phyloP scores from a whole-genome alignment of 176 grass and related monocot genomes.

The Zea luxurians region DNA sequence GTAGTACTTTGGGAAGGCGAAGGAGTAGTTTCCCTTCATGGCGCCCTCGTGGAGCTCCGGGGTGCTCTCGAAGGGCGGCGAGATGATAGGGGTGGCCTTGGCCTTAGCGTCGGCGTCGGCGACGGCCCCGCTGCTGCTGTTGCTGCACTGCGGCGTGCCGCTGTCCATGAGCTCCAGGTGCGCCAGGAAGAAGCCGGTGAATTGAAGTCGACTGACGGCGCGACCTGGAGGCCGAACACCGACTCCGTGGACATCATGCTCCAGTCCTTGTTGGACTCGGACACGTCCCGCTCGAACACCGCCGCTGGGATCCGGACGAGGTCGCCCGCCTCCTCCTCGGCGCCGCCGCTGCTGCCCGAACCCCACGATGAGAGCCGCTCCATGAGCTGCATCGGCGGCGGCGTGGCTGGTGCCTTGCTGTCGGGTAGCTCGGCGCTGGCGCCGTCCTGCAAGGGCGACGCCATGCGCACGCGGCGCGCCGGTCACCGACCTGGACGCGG shows the following conservation, averaged over 20 bases:
- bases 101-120: background rate
- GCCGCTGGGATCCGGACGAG: constrained; percentile 44
- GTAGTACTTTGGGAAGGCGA: constrained; percentile 76
- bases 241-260: constrained; percentile 66
- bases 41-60: constrained; percentile 43
- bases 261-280: constrained; percentile 48
- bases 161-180: constrained; percentile 63
- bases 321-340: background rate
- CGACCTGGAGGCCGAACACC: constrained; percentile 61
- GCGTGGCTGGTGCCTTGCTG: background rate
- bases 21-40: constrained; percentile 52
- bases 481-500: background rate
- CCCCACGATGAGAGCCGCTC: background rate
- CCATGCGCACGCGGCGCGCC: constrained; percentile 14
- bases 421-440: background rate
- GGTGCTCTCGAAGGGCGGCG: constrained; percentile 45
- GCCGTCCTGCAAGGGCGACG: constrained; percentile 6
- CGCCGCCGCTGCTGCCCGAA: background rate
- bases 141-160: constrained; percentile 38
- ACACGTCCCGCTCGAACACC: constrained; percentile 47
- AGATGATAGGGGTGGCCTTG: background rate
- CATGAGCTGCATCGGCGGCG: constrained; percentile 44
- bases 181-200: constrained; percentile 53
- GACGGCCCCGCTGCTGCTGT: background rate
- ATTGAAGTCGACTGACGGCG: constrained; percentile 56